Evolutionary conservation across 352 stramenopile genomes (phyloP).

Genomic region (Phytophthora niederhauseri): DNA sequence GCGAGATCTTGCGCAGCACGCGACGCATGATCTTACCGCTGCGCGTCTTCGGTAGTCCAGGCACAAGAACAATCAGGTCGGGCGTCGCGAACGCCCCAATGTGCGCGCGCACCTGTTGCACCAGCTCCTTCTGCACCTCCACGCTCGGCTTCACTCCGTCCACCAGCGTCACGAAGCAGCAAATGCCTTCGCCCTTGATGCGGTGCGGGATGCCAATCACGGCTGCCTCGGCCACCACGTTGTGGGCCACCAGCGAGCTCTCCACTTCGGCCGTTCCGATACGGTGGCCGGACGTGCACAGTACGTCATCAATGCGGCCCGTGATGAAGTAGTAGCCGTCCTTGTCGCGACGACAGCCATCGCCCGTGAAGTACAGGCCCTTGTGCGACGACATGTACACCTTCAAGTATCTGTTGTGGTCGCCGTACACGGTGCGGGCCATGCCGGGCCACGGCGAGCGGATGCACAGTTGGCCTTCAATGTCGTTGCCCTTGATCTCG

Average conservation of each 20-base stretch:
- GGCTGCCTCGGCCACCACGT: slow-evolving; percentile 93
- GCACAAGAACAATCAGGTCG: slow-evolving; percentile 94
- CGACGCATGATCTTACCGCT: slow-evolving; percentile 99
- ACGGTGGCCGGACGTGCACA: slow-evolving; percentile 94
- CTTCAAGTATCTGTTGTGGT: slow-evolving; percentile 95
- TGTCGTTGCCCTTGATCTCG: slow-evolving; percentile 81
- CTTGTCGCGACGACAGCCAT: slow-evolving; percentile 85
- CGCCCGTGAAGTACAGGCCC: slow-evolving; percentile 97
- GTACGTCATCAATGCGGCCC: slow-evolving; percentile 97
- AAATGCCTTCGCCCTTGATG: slow-evolving; percentile 97
- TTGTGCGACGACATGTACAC: slow-evolving; percentile 97
- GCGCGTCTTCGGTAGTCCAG: slow-evolving; percentile 94
- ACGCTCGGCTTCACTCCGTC: slow-evolving; percentile 68
- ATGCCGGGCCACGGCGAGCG: slow-evolving; percentile 95
- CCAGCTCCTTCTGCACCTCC: slow-evolving; percentile 64
- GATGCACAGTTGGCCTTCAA: slow-evolving; percentile 96
- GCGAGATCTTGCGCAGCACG: slow-evolving; percentile 98
- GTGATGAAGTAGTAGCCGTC: slow-evolving; percentile 99
- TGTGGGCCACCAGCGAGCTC: slow-evolving; percentile 92
- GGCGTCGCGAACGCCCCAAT: slow-evolving; percentile 98
- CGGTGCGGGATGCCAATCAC: slow-evolving; percentile 95
- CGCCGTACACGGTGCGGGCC: slow-evolving; percentile 93
- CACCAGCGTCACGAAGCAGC: slow-evolving; percentile 93
- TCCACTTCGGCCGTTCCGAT: slow-evolving; percentile 91
- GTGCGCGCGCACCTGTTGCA: slow-evolving; percentile 84